Evolutionary conservation across 805 yeast species (phyloP).

Genomic region (Hanseniaspora clermontiae): DNA sequence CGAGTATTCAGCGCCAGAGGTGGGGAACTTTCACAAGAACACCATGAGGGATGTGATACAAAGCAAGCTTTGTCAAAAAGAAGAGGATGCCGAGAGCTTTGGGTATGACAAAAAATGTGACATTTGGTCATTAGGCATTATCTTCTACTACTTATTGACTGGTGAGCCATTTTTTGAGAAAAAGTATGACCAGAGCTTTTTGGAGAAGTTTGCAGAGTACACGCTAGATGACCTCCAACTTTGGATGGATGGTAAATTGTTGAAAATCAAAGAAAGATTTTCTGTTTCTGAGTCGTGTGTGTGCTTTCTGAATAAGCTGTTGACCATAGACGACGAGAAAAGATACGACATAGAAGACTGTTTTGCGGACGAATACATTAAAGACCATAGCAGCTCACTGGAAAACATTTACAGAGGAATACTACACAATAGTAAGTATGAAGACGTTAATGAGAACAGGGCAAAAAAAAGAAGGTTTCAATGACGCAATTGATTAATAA

Average conservation of each 20-base stretch:
- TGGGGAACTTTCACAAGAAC: constrained; percentile 28
- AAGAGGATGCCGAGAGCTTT: constrained; percentile 5
- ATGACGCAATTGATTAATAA: background rate
- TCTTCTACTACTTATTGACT: constrained; percentile 44
- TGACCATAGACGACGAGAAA: background rate
- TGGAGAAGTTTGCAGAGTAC: background rate
- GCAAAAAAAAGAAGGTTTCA: background rate
- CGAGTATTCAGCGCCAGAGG: constrained; percentile 64
- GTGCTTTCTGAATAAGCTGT: background rate
- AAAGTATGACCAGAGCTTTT: constrained; percentile 20
- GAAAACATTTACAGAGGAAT: background rate
- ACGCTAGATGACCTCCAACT: background rate
- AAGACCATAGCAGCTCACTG: background rate
- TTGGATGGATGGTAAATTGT: background rate
- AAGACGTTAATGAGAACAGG: background rate
- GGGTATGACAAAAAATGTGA: constrained; percentile 51
- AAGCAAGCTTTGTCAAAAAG: background rate
- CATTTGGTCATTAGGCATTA: constrained; percentile 57
- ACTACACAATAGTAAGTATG: background rate
- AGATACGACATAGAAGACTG: background rate
- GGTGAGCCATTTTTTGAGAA: constrained; percentile 51
- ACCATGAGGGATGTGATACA: constrained; percentile 7
- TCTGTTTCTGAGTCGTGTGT: background rate
- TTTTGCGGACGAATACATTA: background rate
- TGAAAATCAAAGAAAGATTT: background rate